phyloP scores from a whole-genome alignment of 768 basidiomycete genomes.

The Termitomyces titanicus region DNA sequence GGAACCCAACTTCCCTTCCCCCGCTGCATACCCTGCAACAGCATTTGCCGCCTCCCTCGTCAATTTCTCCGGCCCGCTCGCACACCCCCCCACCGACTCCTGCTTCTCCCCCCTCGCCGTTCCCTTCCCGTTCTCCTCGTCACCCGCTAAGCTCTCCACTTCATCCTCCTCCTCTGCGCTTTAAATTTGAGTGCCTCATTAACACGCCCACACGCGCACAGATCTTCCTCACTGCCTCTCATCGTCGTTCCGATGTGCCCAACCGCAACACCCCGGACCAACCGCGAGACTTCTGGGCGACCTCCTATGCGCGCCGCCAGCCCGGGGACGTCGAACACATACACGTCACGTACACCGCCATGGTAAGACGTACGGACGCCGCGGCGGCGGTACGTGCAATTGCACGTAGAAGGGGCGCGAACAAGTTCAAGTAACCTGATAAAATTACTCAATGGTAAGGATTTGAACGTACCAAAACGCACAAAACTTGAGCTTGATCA shows the following conservation, averaged over 20 bases:
- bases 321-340: conserved; percentile 63
- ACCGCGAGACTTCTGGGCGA: conserved; percentile 12
- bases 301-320: conserved; percentile 18
- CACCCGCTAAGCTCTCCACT: not conserved
- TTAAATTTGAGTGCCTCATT: conserved; percentile 11
- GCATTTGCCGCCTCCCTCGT: conserved; percentile 74
- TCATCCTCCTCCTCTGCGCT: conserved; percentile 10
- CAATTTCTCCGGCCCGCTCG: conserved; percentile 74
- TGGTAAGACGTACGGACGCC: conserved; percentile 44
- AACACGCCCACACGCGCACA: conserved; percentile 15
- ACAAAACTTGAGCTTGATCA: not conserved
- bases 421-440: conserved; percentile 42
- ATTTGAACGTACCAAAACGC: not conserved
- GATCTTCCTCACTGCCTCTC: conserved; percentile 13
- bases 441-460: not conserved
- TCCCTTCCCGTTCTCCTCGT: conserved; percentile 7
- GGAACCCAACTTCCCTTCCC: conserved; percentile 59
- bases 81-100: conserved; percentile 75
- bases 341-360: conserved; percentile 76
- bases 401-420: conserved; percentile 34
- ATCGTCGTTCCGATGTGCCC: conserved; percentile 2
- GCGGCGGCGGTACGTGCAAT: conserved; percentile 32
- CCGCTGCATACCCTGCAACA: conserved; percentile 54
- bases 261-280: conserved; percentile 9
- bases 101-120: conserved; percentile 13